A percentile compares a stretch with the other conserved stretches of the same genome.
Evolutionary conservation across 805 yeast species (phyloP).

Genomic region (Metschnikowia lachancei): DNA sequence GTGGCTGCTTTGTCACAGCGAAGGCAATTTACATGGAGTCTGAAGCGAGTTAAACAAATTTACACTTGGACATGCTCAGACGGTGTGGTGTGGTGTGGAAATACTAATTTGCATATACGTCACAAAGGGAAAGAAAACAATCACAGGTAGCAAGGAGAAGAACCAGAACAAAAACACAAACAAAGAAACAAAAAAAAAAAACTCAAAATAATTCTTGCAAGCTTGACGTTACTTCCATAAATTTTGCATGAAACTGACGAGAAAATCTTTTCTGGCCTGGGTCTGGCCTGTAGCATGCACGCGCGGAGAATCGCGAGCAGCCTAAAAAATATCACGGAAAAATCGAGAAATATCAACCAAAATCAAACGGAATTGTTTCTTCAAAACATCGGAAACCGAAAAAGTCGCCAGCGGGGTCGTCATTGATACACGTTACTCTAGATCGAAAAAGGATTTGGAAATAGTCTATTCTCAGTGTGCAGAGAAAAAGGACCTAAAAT

Average conservation of each 20-base stretch:
- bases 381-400: neutral
- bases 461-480: too few species aligned
- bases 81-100: neutral
- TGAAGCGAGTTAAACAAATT: neutral
- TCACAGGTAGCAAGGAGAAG: too few species aligned
- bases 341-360: neutral
- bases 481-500: neutral
- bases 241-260: neutral
- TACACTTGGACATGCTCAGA: neutral
- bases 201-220: too few species aligned
- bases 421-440: neutral
- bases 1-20: too few species aligned
- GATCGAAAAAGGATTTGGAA: too few species aligned
- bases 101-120: neutral
- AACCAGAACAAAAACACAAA: too few species aligned
- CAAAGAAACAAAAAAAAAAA: too few species aligned
- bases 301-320: constrained; percentile 6
- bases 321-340: constrained; percentile 3
- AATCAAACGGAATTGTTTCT: neutral
- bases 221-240: too few species aligned
- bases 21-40: neutral
- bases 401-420: neutral
- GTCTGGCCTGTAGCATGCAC: constrained; percentile 6
- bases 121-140: neutral
- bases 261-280: neutral